These are phyloP conservation scores for Vigna unguiculata DNA, from an alignment of 306 rosid species.

Conservation along the genomic window DNA sequence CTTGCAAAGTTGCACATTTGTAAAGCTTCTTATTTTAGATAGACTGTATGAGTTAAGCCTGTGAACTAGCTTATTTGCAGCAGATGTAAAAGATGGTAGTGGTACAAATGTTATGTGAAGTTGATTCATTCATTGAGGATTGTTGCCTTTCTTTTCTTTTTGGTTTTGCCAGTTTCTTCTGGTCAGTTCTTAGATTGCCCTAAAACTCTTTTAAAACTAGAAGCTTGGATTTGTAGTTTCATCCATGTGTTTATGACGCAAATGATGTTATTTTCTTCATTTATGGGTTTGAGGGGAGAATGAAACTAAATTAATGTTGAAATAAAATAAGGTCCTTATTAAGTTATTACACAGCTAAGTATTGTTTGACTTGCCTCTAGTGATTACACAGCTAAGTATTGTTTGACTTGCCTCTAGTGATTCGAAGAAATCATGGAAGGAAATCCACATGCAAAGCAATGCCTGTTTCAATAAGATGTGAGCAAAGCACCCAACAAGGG, in stretches of 20 bases:
- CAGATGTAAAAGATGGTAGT: not conserved
- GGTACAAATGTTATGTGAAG: conserved; percentile 2
- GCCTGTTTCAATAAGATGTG: conserved; percentile 73
- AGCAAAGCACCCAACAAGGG: conserved; percentile 68
- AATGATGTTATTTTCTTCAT: not conserved
- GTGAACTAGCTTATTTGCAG: conserved; percentile 26
- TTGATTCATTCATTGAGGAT: conserved; percentile 1
- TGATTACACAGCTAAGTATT: conserved; percentile 37
- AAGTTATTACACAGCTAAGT: conserved; percentile 6
- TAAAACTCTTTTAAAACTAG: not conserved
- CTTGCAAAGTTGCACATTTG: not conserved
- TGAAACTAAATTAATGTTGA: conserved; percentile 6
- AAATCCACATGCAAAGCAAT: conserved; percentile 50
- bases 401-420: conserved; percentile 53
- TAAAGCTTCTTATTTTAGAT: not conserved
- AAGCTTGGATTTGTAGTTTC: not conserved
- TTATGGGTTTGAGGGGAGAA: conserved; percentile 13
- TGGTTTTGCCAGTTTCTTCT: not conserved
- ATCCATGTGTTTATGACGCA: not conserved
- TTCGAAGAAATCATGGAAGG: conserved; percentile 55
- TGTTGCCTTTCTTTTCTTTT: not conserved
- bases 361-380: conserved; percentile 50
- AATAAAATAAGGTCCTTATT: not conserved
- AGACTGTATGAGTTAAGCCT: not conserved
- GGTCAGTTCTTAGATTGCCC: conserved; percentile 17